Conservation (phyloP, 176 grass and related monocot genomes). For the Cenchrus fungigraminus region DNA sequence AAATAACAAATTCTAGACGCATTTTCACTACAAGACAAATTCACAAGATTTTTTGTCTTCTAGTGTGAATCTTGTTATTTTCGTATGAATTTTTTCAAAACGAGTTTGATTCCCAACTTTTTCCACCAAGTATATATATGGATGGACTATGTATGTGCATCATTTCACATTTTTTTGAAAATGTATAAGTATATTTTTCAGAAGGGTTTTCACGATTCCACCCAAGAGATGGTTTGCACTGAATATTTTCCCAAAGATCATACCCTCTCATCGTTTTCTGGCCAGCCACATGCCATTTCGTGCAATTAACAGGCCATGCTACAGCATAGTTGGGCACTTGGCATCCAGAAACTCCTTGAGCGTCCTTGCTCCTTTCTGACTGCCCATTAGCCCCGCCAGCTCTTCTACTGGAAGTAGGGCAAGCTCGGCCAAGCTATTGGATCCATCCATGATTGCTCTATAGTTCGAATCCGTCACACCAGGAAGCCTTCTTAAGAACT, state of each 20-base stretch:
- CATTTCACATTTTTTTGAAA: too few relatives aligned
- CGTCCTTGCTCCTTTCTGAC: slow-evolving; percentile 78
- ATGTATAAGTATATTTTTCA: too few relatives aligned
- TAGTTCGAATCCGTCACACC: slow-evolving; percentile 94
- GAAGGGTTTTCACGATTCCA: too few relatives aligned
- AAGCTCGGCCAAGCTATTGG: slow-evolving; percentile 80
- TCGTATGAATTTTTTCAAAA: too few relatives aligned
- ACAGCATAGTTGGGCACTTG: slow-evolving; percentile 86
- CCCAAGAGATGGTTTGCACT: too few relatives aligned
- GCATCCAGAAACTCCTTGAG: slow-evolving; percentile 95
- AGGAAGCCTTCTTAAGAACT: slow-evolving; percentile 90
- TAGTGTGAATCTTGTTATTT: too few relatives aligned
- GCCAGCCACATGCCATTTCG: neutral
- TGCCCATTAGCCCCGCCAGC: slow-evolving; percentile 76
- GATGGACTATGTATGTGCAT: too few relatives aligned
- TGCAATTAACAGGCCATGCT: neutral
- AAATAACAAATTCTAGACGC: too few relatives aligned
- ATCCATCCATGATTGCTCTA: slow-evolving; percentile 82
- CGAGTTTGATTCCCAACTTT: too few relatives aligned
- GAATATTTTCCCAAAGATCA: neutral
- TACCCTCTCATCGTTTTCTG: neutral
- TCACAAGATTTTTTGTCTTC: too few relatives aligned
- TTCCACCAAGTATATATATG: too few relatives aligned
- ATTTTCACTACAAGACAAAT: too few relatives aligned
- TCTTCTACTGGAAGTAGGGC: slow-evolving; percentile 75